These are phyloP conservation scores for Cryptococcus neoformans DNA, from an alignment of 1,284 basidiomycete genomes.

Conservation along the genomic window DNA sequence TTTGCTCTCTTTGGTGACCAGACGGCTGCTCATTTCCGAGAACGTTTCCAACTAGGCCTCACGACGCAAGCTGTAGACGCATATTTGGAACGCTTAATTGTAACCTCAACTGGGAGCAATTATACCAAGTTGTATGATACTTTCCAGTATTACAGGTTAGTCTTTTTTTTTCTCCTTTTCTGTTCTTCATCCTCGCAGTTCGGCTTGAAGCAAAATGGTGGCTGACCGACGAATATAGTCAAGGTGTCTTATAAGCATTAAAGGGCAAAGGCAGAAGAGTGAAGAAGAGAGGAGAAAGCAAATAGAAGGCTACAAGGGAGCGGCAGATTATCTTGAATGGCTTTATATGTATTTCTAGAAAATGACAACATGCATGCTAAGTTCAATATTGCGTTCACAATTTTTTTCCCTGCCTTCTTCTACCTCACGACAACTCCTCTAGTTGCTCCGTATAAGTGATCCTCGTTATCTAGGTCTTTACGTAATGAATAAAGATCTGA, in stretches of 20 bases:
- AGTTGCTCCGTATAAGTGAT: too few species aligned
- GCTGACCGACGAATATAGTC: constrained; percentile 3
- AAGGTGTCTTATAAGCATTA: constrained; percentile 15
- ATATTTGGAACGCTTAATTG: constrained; percentile 81
- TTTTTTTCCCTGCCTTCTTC: too few species aligned
- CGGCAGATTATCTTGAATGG: too few species aligned
- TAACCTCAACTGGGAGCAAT: constrained; percentile 82
- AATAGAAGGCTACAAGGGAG: too few species aligned
- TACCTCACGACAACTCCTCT: too few species aligned
- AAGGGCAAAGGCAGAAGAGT: background rate
- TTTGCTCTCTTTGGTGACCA: constrained; percentile 88
- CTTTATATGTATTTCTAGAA: too few species aligned
- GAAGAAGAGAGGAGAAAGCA: background rate
- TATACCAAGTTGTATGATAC: constrained; percentile 93
- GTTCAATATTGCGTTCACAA: too few species aligned
- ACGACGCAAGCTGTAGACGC: constrained; percentile 85
- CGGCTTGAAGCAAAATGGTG: background rate
- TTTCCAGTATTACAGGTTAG: constrained; percentile 49
- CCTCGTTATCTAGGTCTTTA: too few species aligned
- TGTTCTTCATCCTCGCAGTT: background rate
- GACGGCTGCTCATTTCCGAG: constrained; percentile 80
- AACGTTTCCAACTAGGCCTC: constrained; percentile 88
- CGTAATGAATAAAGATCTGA: too few species aligned
- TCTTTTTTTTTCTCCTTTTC: background rate
- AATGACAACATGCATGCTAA: too few species aligned